Evolutionary conservation across 805 yeast species (phyloP), one percentile per base, ranked within the genome.

Genomic region (Nakazawaea laoshanensis): DNA sequence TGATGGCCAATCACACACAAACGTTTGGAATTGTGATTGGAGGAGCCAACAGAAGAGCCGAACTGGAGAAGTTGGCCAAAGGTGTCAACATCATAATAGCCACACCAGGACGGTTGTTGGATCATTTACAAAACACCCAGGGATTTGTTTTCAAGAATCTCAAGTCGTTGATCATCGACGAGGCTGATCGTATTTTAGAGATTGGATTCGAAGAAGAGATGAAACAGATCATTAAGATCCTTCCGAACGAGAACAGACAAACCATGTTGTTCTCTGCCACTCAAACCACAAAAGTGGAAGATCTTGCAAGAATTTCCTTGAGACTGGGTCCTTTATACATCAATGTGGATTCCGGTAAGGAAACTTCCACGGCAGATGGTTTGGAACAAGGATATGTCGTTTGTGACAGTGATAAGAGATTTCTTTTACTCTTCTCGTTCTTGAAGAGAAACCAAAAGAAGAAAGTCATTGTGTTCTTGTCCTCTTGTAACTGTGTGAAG

Each of bases 181-280:
- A 92, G 61, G 99, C 99, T 27, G 99, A 92, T 57, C 76, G 98
- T 61, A 92, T 92, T 47, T 67, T 92, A 52, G 98, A 94, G 57
- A 87, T 88, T 50, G 98, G 98, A 41, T 92, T 92, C 63, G 98
- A 92, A 64, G 97, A 94, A 47, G 99, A 92, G 65, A 92, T 92
- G 97, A 82, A 73, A 56, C 97, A 92, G 60, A 92, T 92, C 52
- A 85, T 92, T 50, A 85, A 80, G 59, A 85, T 94, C 42, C 65
- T 92, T 49, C 98, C 98, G 28, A 81, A 75, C 40, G 89, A 86
- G 45, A 88, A 81, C 44, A 80, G 98, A 61, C 98, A 92, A 59
- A 71, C 95, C 25, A 89, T 92, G 97, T 64, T 92, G 42, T 92
- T 92, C 54, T 89, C 97, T n/a, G 99, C 99, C 30, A 92, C 99